phyloP scores from a whole-genome alignment of 1,284 basidiomycete genomes.

The Naganishia cerealis region DNA sequence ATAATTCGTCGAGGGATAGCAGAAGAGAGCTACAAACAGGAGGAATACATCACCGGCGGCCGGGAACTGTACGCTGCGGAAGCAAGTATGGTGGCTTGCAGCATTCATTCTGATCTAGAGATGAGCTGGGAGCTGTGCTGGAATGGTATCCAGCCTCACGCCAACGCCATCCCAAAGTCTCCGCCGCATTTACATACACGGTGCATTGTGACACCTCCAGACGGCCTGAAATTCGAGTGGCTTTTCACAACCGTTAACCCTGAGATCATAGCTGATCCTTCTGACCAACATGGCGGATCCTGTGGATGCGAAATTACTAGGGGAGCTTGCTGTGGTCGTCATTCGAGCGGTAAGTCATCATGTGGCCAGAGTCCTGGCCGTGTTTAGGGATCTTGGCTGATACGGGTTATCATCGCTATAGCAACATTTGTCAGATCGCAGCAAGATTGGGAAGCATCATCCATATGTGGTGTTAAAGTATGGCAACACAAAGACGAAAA shows the following conservation, averaged over 20 bases:
- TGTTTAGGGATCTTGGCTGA: not conserved
- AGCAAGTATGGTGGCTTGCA: no score
- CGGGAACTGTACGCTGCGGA: no score
- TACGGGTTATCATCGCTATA: constrained; percentile 47
- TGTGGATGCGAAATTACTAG: constrained; percentile 67
- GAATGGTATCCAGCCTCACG: no score
- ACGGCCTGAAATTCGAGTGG: not conserved
- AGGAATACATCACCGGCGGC: no score
- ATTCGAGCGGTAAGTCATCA: constrained; percentile 79
- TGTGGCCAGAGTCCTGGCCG: not conserved
- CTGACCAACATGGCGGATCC: constrained; percentile 7
- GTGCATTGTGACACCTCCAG: not conserved
- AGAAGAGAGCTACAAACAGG: no score
- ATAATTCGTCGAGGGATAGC: no score
- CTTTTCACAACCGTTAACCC: not conserved
- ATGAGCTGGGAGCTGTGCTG: no score
- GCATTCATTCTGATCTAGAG: no score
- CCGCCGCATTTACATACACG: no score
- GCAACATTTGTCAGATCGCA: constrained; percentile 90
- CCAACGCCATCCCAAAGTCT: no score
- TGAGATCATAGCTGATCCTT: not conserved
- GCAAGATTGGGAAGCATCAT: constrained; percentile 95
- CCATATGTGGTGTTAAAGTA: constrained; percentile 83
- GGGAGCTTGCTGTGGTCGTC: constrained; percentile 91
- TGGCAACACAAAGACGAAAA: constrained; percentile 76